Base-by-base conservation (phyloP, 768 basidiomycete species). In the Boletus rubescentipes region DNA sequence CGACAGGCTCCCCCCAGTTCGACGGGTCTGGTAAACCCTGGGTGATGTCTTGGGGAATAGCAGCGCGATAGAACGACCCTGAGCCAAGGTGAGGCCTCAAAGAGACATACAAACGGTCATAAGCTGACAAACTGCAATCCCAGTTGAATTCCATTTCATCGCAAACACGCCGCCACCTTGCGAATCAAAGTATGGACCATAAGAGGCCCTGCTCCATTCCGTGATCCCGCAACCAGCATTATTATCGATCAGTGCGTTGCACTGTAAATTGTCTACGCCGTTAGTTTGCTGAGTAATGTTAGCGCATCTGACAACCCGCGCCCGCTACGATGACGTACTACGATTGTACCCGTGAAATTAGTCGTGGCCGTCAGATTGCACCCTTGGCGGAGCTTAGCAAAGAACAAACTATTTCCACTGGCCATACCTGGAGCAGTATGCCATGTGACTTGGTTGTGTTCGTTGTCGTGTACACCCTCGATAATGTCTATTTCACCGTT, bases 31-130 rank as follows among this genome's bases (percentile, higher is more conserved):
- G 90, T 20, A 73, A 73, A 15, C 86, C 86, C 10, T 76, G 66
- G 0, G 70, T 62, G 41, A 92, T 83, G 64, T 92, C 89, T 49
- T 73, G 66, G 9, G 89, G 90, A 34, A 91, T 76, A 10, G 89
- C 84, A 29, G 84, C 83, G 32, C 90, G 86, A 67, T 89, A 91
- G 67, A 92, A 92, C 7, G 86, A 90, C 86, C 86, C 89, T 91
- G 60, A 34, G 30, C 9, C 18, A 48, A 55, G 46, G 44, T 61
- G 21, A 62, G 41, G 12, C 37, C 53, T 38, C 8, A 20, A 23
- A 10, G 37, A 44, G 35, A 44, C 20, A 52, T 2, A 32, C 9
- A 48, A 34, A 45, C 15, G 15, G 26, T 23, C 11, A 39, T 23
- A 15, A 35, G 2, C 89, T 67, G 56, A 91, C 89, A 91, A 58